These are phyloP conservation scores for Phytopythium helicoides DNA, from an alignment of 352 stramenopile genomes.

Conservation along the genomic window DNA sequence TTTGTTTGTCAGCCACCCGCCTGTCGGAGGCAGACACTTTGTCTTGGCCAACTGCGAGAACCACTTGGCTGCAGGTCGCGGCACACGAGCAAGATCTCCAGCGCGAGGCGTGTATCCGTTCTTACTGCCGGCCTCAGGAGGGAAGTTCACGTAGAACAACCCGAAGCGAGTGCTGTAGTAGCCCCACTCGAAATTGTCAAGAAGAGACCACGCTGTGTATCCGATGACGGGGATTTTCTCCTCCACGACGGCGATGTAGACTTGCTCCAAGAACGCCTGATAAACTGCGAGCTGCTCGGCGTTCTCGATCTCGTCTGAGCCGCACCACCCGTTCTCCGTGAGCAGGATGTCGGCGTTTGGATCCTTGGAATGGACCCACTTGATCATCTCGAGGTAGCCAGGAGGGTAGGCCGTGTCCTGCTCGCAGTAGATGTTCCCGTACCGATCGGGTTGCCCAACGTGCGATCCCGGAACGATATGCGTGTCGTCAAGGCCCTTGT, in stretches of 20 bases:
- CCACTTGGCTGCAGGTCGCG: too few species aligned
- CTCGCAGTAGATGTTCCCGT: too few species aligned
- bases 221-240: conserved; percentile 29
- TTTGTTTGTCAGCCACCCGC: too few species aligned
- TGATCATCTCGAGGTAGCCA: conserved; percentile 35
- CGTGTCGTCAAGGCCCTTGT: conserved; percentile 5
- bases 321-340: conserved; percentile 54
- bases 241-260: conserved; percentile 8
- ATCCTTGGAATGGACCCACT: conserved; percentile 37
- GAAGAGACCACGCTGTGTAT: conserved; percentile 85
- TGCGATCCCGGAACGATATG: too few species aligned
- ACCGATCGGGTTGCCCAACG: too few species aligned
- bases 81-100: too few species aligned
- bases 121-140: too few species aligned
- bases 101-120: too few species aligned
- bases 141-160: too few species aligned
- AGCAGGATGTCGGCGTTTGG: conserved; percentile 21
- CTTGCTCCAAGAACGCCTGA: conserved; percentile 12
- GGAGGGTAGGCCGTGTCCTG: conserved; percentile 31
- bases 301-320: conserved; percentile 32
- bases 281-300: conserved; percentile 22
- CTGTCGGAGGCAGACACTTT: too few species aligned
- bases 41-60: too few species aligned
- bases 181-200: conserved; percentile 92
- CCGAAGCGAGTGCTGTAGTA: neutral